Conservation (phyloP, 148 eudicot species). For the Suaeda aralocaspica region DNA sequence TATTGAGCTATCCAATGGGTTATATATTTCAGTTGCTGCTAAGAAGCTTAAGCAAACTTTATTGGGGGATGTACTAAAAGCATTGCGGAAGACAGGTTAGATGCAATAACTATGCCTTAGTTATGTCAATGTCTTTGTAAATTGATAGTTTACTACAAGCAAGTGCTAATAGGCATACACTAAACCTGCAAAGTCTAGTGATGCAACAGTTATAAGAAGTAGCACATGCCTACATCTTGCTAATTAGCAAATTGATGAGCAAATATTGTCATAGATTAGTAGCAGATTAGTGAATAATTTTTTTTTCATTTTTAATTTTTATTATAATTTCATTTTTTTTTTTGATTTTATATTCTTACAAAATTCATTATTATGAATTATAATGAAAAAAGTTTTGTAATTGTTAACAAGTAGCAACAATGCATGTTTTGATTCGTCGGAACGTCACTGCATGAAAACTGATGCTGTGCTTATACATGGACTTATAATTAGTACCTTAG, state of each 20-base stretch:
- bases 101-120: slow-evolving; percentile 7
- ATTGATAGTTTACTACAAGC: background rate
- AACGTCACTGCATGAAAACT: no score
- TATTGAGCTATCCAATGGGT: slow-evolving; percentile 70
- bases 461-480: background rate
- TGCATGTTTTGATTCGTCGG: no score
- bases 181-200: background rate
- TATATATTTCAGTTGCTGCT: slow-evolving; percentile 57
- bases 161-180: background rate
- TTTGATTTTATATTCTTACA: no score
- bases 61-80: slow-evolving; percentile 55
- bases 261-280: background rate
- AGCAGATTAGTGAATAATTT: no score
- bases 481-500: no score
- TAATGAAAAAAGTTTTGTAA: no score
- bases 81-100: slow-evolving; percentile 62
- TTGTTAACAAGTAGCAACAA: no score
- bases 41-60: slow-evolving; percentile 70
- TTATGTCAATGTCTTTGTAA: background rate
- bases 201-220: background rate
- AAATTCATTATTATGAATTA: no score
- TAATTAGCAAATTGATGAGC: background rate
- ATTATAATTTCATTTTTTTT: no score
- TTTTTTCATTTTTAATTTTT: no score
- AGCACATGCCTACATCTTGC: background rate